A percentile compares a stretch with the other conserved stretches of the same genome.
phyloP scores from a whole-genome alignment of 352 stramenopile genomes.

The Globisporangium carolinianum region DNA sequence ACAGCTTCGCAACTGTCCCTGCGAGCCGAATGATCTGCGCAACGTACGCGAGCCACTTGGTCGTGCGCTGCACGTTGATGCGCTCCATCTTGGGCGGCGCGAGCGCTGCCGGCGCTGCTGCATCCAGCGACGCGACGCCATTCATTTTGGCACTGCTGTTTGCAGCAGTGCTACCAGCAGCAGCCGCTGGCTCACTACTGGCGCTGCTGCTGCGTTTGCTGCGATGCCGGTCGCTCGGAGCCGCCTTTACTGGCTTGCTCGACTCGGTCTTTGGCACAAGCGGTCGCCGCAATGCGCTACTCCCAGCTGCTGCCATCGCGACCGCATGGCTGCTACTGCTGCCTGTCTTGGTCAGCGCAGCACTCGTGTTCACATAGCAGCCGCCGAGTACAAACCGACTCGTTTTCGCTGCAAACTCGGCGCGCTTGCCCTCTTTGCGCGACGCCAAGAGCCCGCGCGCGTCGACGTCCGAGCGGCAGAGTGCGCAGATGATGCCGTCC shows the following conservation, averaged over 20 bases:
- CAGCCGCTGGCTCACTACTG: not conserved
- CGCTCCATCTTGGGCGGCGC: conserved; percentile 68
- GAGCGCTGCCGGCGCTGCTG: conserved; percentile 20
- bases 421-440: conserved; percentile 35
- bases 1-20: conserved; percentile 14
- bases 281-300: no score
- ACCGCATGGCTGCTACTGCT: conserved; percentile 1
- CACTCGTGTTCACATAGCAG: conserved; percentile 43
- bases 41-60: conserved; percentile 59
- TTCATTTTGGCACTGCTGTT: not conserved
- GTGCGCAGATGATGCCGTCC: conserved; percentile 45
- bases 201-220: conserved; percentile 2
- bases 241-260: not conserved
- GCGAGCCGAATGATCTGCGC: conserved; percentile 61
- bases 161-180: not conserved
- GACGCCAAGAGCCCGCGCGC: conserved; percentile 42
- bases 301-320: not conserved
- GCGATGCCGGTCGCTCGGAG: conserved; percentile 4
- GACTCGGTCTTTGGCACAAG: conserved; percentile 3
- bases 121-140: not conserved
- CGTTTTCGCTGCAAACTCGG: conserved; percentile 50
- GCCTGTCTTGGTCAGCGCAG: not conserved
- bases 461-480: conserved; percentile 50
- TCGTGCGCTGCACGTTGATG: conserved; percentile 73
- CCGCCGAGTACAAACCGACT: conserved; percentile 57